These are phyloP conservation scores for Zychaea mexicana DNA, from an alignment of 371 early-diverging fungal species.

Conservation along the genomic window DNA sequence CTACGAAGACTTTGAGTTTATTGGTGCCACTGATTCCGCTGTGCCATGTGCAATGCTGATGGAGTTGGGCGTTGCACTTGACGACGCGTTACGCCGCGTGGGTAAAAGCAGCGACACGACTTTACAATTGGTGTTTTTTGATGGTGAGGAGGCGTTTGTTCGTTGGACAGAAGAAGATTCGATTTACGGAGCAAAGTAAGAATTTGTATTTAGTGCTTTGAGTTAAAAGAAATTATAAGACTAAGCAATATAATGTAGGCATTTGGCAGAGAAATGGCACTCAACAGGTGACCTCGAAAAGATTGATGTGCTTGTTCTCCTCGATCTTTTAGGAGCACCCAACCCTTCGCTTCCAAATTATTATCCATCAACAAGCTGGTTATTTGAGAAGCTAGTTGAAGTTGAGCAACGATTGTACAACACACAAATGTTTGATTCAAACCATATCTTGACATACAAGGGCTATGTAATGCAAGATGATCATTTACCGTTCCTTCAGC, in stretches of 20 bases:
- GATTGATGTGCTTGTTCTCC: slow-evolving; percentile 86
- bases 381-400: slow-evolving; percentile 53
- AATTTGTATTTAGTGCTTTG: slow-evolving; percentile 31
- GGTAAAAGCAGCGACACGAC: slow-evolving; percentile 51
- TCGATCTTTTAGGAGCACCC: slow-evolving; percentile 83
- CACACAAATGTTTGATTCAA: slow-evolving; percentile 39
- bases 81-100: slow-evolving; percentile 7
- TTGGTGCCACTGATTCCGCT: slow-evolving; percentile 87
- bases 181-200: slow-evolving; percentile 88
- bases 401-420: slow-evolving; percentile 52
- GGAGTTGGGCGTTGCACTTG: slow-evolving; percentile 69
- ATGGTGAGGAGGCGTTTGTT: slow-evolving; percentile 95
- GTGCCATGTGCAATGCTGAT: slow-evolving; percentile 89
- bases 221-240: slow-evolving; percentile 4
- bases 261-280: slow-evolving; percentile 47
- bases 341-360: slow-evolving; percentile 57
- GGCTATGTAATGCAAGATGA: slow-evolving; percentile 81
- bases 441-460: slow-evolving; percentile 28
- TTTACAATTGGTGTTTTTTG: slow-evolving; percentile 92
- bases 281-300: slow-evolving; percentile 48
- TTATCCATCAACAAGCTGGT: slow-evolving; percentile 61
- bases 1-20: slow-evolving; percentile 62
- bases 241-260: slow-evolving; percentile 20
- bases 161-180: slow-evolving; percentile 84
- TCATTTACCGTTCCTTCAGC: slow-evolving; percentile 85